phyloP scores from a whole-genome alignment of 495 filamentous ascomycete species.

The Aspergillus baeticus region DNA sequence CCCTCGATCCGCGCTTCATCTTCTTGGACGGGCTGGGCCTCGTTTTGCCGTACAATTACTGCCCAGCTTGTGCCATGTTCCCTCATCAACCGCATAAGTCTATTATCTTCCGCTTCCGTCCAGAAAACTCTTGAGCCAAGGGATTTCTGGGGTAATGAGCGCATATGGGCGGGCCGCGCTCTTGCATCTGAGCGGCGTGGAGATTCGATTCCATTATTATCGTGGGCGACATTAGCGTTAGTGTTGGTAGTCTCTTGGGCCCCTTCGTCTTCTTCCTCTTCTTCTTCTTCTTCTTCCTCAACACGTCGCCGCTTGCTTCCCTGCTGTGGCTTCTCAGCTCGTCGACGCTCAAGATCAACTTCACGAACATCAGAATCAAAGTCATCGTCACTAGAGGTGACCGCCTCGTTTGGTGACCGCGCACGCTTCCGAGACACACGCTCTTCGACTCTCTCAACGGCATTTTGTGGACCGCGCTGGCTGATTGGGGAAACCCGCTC shows the following conservation, averaged over 20 bases:
- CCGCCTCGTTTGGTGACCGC: neutral
- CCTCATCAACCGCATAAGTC: constrained; percentile 28
- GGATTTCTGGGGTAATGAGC: constrained; percentile 1
- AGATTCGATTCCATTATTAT: neutral
- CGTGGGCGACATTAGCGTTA: neutral
- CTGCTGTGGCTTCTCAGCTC: constrained; percentile 27
- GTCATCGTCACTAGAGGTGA: constrained; percentile 18
- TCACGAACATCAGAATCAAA: constrained; percentile 14
- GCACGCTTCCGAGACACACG: constrained; percentile 23
- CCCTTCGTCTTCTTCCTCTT: constrained; percentile 2
- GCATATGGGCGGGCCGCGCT: neutral
- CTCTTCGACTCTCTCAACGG: constrained; percentile 8
- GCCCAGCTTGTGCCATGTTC: constrained; percentile 25
- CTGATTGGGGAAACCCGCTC: constrained; percentile 32
- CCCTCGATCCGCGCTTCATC: constrained; percentile 47
- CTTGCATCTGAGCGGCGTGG: neutral
- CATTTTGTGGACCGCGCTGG: constrained; percentile 15
- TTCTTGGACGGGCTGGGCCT: constrained; percentile 14
- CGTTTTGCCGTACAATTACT: constrained; percentile 28
- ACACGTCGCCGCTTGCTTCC: constrained; percentile 14
- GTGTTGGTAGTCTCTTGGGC: neutral
- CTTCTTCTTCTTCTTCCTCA: constrained; percentile 1
- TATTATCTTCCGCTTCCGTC: constrained; percentile 26
- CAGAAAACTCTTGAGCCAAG: constrained; percentile 15
- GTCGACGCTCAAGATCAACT: constrained; percentile 11